Evolutionary conservation across 805 yeast genomes (phyloP).

Genomic region (Lachancea thermotolerans): DNA sequence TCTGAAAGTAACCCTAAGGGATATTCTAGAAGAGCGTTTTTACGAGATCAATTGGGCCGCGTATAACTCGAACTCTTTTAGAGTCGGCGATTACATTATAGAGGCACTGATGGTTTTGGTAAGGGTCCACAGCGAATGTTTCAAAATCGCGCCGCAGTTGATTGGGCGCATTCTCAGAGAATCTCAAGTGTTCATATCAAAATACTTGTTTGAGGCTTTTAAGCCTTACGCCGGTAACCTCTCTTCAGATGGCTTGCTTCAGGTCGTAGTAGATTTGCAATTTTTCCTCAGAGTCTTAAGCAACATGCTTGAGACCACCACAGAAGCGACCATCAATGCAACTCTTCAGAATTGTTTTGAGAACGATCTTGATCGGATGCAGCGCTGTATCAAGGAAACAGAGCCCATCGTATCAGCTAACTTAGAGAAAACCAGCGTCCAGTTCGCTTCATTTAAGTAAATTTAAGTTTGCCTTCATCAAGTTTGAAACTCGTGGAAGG

Average conservation of each 20-base stretch:
- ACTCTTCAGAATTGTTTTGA: conserved; percentile 30
- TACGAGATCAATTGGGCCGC: conserved; percentile 39
- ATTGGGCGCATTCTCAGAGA: conserved; percentile 41
- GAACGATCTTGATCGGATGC: conserved; percentile 20
- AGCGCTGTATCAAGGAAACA: conserved; percentile 24
- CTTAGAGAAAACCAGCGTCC: conserved; percentile 24
- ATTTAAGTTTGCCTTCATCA: not conserved
- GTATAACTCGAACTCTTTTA: conserved; percentile 29
- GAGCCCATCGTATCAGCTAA: conserved; percentile 29
- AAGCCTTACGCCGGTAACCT: conserved; percentile 40
- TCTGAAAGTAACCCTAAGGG: conserved; percentile 37
- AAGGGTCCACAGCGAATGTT: conserved; percentile 45
- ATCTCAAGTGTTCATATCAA: conserved; percentile 34
- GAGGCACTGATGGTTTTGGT: conserved; percentile 44
- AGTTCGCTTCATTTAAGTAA: conserved; percentile 30
- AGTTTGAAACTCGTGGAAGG: not conserved
- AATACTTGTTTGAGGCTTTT: conserved; percentile 34
- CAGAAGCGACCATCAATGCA: conserved; percentile 26
- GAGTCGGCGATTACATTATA: conserved; percentile 42
- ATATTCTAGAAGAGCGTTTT: conserved; percentile 38
- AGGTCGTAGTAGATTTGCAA: conserved; percentile 47
- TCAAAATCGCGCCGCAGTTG: conserved; percentile 41
- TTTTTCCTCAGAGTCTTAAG: conserved; percentile 37
- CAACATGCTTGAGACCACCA: conserved; percentile 25
- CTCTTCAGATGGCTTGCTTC: conserved; percentile 43